Evolutionary conservation across 768 basidiomycete species (phyloP).

Genomic region (Tulasnella sp.): DNA sequence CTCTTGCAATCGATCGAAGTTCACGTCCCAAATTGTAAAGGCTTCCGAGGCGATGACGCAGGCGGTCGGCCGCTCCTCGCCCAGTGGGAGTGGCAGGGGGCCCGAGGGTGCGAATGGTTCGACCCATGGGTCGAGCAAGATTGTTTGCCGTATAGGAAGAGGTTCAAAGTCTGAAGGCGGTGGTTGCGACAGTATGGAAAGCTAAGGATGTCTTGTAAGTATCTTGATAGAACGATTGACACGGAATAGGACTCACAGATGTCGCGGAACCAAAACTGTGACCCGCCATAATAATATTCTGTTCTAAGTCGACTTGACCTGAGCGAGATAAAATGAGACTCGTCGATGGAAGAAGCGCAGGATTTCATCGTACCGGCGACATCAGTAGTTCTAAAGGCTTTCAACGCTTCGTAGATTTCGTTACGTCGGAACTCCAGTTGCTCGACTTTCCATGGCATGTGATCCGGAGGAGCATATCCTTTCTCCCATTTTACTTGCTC

Average conservation of each 20-base stretch:
- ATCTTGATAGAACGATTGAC: neutral
- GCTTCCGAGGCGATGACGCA: conserved; percentile 71
- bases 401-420: conserved; percentile 64
- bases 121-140: conserved; percentile 81
- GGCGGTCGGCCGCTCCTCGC: conserved; percentile 39
- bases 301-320: conserved; percentile 34
- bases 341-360: no score
- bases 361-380: neutral
- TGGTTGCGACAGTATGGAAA: conserved; percentile 54
- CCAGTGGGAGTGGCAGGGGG: conserved; percentile 35
- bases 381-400: conserved; percentile 47
- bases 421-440: conserved; percentile 67
- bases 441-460: conserved; percentile 56
- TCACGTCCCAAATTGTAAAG: conserved; percentile 75
- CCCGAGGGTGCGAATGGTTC: conserved; percentile 67
- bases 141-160: conserved; percentile 55
- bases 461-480: conserved; percentile 33
- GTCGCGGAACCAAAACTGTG: conserved; percentile 59
- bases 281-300: conserved; percentile 46
- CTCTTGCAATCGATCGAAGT: conserved; percentile 58
- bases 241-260: conserved; percentile 40
- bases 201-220: conserved; percentile 38
- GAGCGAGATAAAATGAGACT: conserved; percentile 18
- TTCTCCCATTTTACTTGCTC: conserved; percentile 38
- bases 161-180: conserved; percentile 43